These are phyloP conservation scores for Solanum infundibuliforme DNA, from an alignment of 257 asterid species.

Conservation along the genomic window DNA sequence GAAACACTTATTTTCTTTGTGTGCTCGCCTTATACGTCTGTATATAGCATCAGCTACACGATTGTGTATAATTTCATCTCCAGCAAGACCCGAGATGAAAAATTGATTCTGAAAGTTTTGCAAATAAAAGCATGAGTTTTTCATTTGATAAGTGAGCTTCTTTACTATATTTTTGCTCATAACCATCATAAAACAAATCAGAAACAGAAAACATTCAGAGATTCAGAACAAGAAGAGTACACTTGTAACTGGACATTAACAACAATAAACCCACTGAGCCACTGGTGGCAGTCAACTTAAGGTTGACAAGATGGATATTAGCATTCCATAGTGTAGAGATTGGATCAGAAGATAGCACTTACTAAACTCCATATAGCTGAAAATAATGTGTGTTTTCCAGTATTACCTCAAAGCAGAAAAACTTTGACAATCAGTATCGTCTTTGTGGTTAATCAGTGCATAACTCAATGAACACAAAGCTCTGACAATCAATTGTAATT, in stretches of 20 bases:
- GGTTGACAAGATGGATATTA: background rate
- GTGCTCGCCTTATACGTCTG: slow-evolving; percentile 74
- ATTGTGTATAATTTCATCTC: slow-evolving; percentile 72
- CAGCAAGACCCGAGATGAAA: slow-evolving; percentile 88
- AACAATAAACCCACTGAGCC: background rate
- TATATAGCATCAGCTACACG: slow-evolving; percentile 81
- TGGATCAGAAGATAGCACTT: background rate
- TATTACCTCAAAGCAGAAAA: background rate
- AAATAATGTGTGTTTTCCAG: background rate
- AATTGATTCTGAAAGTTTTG: slow-evolving; percentile 70
- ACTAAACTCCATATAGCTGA: background rate
- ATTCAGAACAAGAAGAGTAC: background rate
- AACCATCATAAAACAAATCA: background rate
- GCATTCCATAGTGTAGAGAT: background rate
- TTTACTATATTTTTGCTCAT: background rate
- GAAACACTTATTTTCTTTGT: slow-evolving; percentile 51
- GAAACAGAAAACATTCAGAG: background rate
- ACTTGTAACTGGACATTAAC: background rate
- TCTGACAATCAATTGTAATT: background rate
- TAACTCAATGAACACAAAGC: slow-evolving; percentile 78
- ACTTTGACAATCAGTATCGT: background rate
- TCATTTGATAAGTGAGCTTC: background rate
- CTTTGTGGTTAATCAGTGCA: background rate
- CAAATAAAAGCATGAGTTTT: background rate
- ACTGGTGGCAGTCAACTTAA: background rate